Percentiles rank a stretch among this genome's conserved stretches.
These are phyloP conservation scores for Dentiscutata heterogama DNA, from an alignment of 371 early-diverging fungal species.

Conservation along the genomic window DNA sequence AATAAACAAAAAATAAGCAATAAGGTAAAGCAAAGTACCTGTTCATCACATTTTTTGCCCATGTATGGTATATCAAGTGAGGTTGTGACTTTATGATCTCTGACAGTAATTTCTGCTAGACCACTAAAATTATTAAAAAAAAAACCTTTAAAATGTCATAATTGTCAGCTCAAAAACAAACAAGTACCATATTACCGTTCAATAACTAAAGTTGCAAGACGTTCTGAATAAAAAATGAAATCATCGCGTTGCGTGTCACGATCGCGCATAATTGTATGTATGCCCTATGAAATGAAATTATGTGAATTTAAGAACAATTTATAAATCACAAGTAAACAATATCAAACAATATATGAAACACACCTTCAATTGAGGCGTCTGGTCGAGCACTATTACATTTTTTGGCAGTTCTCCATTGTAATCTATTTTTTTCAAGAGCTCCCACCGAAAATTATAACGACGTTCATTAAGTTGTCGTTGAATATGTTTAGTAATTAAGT, in stretches of 20 bases:
- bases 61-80: conserved; percentile 70
- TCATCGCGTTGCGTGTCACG: conserved; percentile 79
- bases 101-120: conserved; percentile 73
- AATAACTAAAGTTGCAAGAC: conserved; percentile 84
- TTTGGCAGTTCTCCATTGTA: conserved; percentile 59
- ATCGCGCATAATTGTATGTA: conserved; percentile 89
- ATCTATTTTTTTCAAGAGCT: conserved; percentile 58
- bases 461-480: conserved; percentile 83
- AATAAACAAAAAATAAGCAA: background rate
- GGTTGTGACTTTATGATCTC: conserved; percentile 63
- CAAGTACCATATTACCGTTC: conserved; percentile 66
- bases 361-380: conserved; percentile 76
- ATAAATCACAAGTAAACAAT: too few relatives aligned
- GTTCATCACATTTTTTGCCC: conserved; percentile 61
- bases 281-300: conserved; percentile 57
- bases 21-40: conserved; percentile 51
- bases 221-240: conserved; percentile 91
- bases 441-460: conserved; percentile 73
- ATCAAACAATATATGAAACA: background rate
- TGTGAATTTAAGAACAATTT: background rate
- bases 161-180: background rate
- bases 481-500: conserved; percentile 89
- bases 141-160: background rate
- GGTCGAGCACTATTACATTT: conserved; percentile 66
- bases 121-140: conserved; percentile 53